These are phyloP conservation scores for Colletotrichum limetticola DNA, from an alignment of 2,329 filamentous ascomycete genomes.

Conservation along the genomic window DNA sequence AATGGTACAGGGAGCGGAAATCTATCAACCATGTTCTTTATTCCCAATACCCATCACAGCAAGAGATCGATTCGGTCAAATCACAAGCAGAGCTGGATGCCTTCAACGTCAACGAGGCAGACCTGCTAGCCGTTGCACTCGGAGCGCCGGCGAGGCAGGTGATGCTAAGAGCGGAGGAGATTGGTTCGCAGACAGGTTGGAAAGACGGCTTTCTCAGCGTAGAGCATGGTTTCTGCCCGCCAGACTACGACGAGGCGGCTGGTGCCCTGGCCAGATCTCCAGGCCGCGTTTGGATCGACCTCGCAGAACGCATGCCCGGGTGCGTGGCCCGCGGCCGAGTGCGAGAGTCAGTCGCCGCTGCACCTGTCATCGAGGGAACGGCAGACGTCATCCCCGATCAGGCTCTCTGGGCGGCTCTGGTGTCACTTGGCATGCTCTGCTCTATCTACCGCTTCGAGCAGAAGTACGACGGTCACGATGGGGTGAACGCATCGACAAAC, in stretches of 20 bases:
- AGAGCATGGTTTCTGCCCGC: conserved; percentile 63
- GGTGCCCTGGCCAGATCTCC: conserved; percentile 58
- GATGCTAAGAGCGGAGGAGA: conserved; percentile 61
- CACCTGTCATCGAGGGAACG: conserved; percentile 60
- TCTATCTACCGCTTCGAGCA: conserved; percentile 65
- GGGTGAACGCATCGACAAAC: conserved; percentile 49
- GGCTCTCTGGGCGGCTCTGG: conserved; percentile 63
- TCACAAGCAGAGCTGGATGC: conserved; percentile 52
- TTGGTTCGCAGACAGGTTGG: conserved; percentile 61
- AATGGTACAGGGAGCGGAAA: conserved; percentile 51
- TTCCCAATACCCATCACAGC: conserved; percentile 51
- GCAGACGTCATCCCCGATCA: conserved; percentile 61
- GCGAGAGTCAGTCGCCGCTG: conserved; percentile 57
- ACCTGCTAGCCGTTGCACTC: conserved; percentile 61
- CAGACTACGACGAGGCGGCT: conserved; percentile 60
- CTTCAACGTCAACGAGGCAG: conserved; percentile 58
- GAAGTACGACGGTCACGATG: conserved; percentile 61
- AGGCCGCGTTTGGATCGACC: conserved; percentile 63
- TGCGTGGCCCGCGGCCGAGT: conserved; percentile 61
- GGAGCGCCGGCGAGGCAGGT: conserved; percentile 66
- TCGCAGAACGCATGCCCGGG: conserved; percentile 64
- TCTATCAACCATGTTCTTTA: conserved; percentile 61
- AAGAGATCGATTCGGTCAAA: conserved; percentile 52
- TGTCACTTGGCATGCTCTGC: conserved; percentile 62
- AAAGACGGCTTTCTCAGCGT: conserved; percentile 62